phyloP scores from a whole-genome alignment of 805 yeast genomes.

The Tetrapisispora namnaoensis region DNA sequence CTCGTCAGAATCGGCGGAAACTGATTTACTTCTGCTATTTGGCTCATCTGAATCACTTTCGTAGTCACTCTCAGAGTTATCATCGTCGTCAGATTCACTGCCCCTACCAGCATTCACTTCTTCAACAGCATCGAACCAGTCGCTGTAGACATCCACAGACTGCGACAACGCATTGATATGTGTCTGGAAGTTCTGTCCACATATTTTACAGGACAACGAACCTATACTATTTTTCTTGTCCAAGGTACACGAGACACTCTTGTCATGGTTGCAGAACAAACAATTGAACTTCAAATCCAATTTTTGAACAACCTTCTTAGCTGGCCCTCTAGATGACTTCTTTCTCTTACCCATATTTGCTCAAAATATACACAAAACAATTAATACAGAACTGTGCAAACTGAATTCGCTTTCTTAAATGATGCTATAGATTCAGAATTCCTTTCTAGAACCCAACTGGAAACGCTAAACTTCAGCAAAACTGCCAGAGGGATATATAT shows the following conservation, averaged over 20 bases:
- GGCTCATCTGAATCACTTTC: slow-evolving; percentile 31
- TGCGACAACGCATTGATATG: slow-evolving; percentile 68
- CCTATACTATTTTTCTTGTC: slow-evolving; percentile 85
- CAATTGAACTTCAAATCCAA: slow-evolving; percentile 82
- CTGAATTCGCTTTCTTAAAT: too few relatives aligned
- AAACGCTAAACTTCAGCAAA: too few relatives aligned
- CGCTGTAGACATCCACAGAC: slow-evolving; percentile 91
- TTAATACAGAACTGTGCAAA: too few relatives aligned
- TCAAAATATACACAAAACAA: too few relatives aligned
- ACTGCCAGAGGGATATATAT: too few relatives aligned
- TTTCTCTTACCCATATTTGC: slow-evolving; percentile 61
- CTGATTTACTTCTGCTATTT: slow-evolving; percentile 2
- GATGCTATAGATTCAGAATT: too few relatives aligned
- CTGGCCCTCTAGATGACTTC: slow-evolving; percentile 76
- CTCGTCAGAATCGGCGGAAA: slow-evolving; percentile 9
- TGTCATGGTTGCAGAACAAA: slow-evolving; percentile 91
- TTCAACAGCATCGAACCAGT: slow-evolving; percentile 96
- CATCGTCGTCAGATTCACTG: slow-evolving; percentile 27
- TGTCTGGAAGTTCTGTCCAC: slow-evolving; percentile 90
- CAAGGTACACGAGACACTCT: slow-evolving; percentile 75
- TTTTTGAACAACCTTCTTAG: slow-evolving; percentile 63
- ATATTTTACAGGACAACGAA: slow-evolving; percentile 75
- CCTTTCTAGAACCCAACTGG: too few relatives aligned
- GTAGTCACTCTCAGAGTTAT: slow-evolving; percentile 26
- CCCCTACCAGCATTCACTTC: slow-evolving; percentile 38